Conservation (phyloP, 2,329 filamentous ascomycete genomes). For the Verticillium nubilum region DNA sequence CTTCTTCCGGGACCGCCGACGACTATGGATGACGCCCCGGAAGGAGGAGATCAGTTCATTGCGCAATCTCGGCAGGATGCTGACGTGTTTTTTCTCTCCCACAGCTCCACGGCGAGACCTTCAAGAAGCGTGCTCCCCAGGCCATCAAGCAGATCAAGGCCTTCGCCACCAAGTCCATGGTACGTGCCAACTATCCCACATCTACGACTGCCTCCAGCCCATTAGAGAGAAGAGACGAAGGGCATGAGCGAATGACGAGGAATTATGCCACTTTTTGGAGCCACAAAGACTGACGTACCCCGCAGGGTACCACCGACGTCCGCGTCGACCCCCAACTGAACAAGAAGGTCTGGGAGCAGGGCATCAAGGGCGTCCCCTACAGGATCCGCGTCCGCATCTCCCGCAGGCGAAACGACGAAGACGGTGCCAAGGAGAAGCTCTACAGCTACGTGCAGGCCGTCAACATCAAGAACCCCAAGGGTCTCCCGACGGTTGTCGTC, state of each 20-base stretch:
- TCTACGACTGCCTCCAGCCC: neutral
- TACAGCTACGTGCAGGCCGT: conserved; percentile 99
- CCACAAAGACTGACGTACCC: neutral
- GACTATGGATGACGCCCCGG: neutral
- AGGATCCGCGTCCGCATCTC: conserved; percentile 97
- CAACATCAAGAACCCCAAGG: conserved; percentile 99
- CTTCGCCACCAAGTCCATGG: conserved; percentile 93
- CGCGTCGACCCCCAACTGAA: conserved; percentile 97
- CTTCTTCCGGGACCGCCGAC: neutral
- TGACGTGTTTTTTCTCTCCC: conserved; percentile 23
- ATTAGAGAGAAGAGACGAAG: neutral
- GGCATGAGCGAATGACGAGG: neutral
- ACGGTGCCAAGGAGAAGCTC: conserved; percentile 98
- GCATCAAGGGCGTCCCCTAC: conserved; percentile 98
- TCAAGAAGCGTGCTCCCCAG: conserved; percentile 99
- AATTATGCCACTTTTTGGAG: neutral
- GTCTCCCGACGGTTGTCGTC: conserved; percentile 87
- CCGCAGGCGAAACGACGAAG: conserved; percentile 99
- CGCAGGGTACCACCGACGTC: conserved; percentile 90
- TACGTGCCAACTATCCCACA: conserved; percentile 47
- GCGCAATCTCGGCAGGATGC: conserved; percentile 14
- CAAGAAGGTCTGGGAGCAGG: conserved; percentile 99
- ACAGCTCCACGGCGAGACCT: conserved; percentile 91
- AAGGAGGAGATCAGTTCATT: neutral
- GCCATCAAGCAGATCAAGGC: conserved; percentile 99